phyloP scores from a whole-genome alignment of 805 yeast genomes.

The Starmerella gropengiesseri region DNA sequence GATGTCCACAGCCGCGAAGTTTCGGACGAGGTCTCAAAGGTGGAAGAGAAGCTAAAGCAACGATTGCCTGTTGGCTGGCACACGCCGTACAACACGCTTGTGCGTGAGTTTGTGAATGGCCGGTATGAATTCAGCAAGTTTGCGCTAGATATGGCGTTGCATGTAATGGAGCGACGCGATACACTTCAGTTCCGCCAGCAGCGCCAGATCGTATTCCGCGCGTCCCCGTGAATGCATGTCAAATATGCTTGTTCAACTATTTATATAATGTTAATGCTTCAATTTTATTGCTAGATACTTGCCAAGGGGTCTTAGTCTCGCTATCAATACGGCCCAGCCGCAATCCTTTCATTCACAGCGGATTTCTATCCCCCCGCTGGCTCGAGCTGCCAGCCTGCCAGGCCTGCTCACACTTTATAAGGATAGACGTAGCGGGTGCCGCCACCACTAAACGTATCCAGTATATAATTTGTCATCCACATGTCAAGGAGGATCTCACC shows the following conservation, averaged over 20 bases:
- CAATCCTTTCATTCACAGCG: background rate
- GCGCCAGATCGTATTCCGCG: constrained; percentile 66
- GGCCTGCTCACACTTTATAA: no score
- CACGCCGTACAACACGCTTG: constrained; percentile 71
- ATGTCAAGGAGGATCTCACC: background rate
- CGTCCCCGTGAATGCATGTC: constrained; percentile 41
- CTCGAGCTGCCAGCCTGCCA: no score
- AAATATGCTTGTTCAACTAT: background rate
- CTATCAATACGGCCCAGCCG: background rate
- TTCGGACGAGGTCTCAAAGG: constrained; percentile 59
- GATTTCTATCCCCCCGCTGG: no score
- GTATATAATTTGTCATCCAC: no score
- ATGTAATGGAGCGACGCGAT: constrained; percentile 73
- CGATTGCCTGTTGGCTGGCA: constrained; percentile 96
- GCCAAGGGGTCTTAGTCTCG: background rate
- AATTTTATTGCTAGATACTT: background rate
- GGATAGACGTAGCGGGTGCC: no score
- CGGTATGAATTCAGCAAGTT: constrained; percentile 42
- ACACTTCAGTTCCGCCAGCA: constrained; percentile 82
- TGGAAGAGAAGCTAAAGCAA: constrained; percentile 76
- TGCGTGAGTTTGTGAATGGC: constrained; percentile 52
- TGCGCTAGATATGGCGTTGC: constrained; percentile 57
- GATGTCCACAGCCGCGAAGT: constrained; percentile 34
- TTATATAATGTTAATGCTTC: background rate
- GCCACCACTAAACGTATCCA: no score